Base-by-base conservation (phyloP, 129 eudicot species). In the Glebionis coronaria region DNA sequence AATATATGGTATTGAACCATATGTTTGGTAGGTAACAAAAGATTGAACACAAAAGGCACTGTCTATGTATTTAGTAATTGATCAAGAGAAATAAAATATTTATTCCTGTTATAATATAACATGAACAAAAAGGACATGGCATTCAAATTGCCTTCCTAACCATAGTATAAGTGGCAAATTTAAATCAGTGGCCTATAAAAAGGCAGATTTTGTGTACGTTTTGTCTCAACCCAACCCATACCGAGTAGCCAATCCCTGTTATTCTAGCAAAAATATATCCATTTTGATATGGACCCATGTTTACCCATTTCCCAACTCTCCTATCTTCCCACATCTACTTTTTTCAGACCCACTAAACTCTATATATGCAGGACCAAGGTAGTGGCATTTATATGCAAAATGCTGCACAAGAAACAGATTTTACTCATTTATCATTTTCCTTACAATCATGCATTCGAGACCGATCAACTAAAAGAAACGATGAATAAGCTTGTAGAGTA, bases 391-490 rank as follows among this genome's bases (percentile, higher is more conserved):
- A 29, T 59, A 1, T 27, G 64, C 64, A 59, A 14, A 59, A 29
- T n/a, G 44, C 9, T 27, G 64, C 44, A 59, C n/a, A n/a, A n/a
- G n/a, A n/a, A n/a, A n/a, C n/a, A n/a, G n/a, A n/a, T n/a, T n/a
- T n/a, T n/a, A n/a, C n/a, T n/a, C n/a, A n/a, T n/a, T n/a, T n/a
- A n/a, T n/a, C n/a, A n/a, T n/a, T n/a, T n/a, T n/a, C n/a, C n/a
- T n/a, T n/a, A n/a, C n/a, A n/a, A n/a, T n/a, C n/a, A n/a, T n/a
- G n/a, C n/a, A n/a, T n/a, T n/a, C n/a, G 85, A 80, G 72, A 75
- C 73, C 63, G 84, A 82, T 59, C 87, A 87, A 68, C 87, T 90
- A 18, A 13, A 57, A 28, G 73, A 70, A 63, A 85, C 74, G 67
- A 51, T 90, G 58, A 50, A 51, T 31, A 83, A 76, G 56, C 67